Evolutionary conservation across 768 basidiomycete species (phyloP).

Genomic region (Podaxis pistillaris): DNA sequence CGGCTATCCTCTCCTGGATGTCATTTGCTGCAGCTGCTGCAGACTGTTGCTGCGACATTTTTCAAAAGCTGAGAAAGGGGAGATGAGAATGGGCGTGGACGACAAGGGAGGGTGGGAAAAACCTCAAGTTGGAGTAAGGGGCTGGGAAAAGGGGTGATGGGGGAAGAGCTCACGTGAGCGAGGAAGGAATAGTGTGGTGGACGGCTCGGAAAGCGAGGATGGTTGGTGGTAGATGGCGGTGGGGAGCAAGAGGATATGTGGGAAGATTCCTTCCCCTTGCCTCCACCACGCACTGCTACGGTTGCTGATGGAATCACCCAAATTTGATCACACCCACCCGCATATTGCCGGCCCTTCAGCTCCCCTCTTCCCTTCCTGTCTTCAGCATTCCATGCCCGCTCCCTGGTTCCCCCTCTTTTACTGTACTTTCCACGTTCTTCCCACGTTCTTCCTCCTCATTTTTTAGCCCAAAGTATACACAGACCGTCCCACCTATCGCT

Average conservation of each 20-base stretch:
- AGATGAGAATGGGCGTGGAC: slow-evolving; percentile 19
- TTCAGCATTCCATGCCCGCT: not conserved
- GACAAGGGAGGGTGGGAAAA: slow-evolving; percentile 17
- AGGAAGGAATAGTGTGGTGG: not conserved
- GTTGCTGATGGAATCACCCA: slow-evolving; percentile 22
- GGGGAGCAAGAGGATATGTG: slow-evolving; percentile 22
- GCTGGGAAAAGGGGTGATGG: slow-evolving; percentile 24
- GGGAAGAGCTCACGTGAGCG: slow-evolving; percentile 19
- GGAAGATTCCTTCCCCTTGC: slow-evolving; percentile 15
- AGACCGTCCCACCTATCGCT: not conserved
- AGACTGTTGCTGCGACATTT: slow-evolving; percentile 14
- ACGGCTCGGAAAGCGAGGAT: not conserved
- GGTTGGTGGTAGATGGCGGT: slow-evolving; percentile 14
- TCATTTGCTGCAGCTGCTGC: slow-evolving; percentile 33
- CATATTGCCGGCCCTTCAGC: slow-evolving; percentile 19
- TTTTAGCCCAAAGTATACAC: not conserved
- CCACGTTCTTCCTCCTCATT: not conserved
- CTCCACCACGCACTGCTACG: not conserved
- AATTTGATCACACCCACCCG: slow-evolving; percentile 15
- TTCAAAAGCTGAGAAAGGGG: slow-evolving; percentile 13
- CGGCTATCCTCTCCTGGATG: slow-evolving; percentile 91
- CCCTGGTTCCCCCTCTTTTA: not conserved
- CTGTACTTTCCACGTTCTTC: not conserved
- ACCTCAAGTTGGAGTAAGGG: slow-evolving; percentile 19
- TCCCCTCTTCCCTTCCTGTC: slow-evolving; percentile 1